phyloP scores from a whole-genome alignment of 2,329 filamentous ascomycete species.

The Colletotrichum sp. region DNA sequence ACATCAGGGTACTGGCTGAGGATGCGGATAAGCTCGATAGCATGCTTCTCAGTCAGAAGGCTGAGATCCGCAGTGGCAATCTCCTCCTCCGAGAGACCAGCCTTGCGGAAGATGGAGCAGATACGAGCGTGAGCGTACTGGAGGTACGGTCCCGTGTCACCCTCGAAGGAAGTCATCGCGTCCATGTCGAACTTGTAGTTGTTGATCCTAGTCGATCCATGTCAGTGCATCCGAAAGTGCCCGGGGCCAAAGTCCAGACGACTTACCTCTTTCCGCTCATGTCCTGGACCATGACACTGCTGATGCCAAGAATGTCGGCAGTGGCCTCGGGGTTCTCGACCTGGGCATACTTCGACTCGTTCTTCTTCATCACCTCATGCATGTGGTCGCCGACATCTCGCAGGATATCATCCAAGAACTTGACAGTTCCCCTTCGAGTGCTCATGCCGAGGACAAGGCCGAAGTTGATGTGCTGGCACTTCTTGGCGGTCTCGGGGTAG shows the following conservation, averaged over 20 bases:
- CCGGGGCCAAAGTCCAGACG: conserved; percentile 10
- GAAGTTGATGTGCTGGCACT: conserved; percentile 78
- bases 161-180: conserved; percentile 58
- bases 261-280: conserved; percentile 90
- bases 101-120: conserved; percentile 65
- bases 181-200: conserved; percentile 75
- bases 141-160: conserved; percentile 84
- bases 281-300: conserved; percentile 96
- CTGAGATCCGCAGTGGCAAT: conserved; percentile 68
- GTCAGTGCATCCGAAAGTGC: conserved; percentile 21
- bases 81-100: conserved; percentile 58
- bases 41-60: conserved; percentile 74
- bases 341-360: conserved; percentile 88
- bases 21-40: conserved; percentile 73
- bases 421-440: conserved; percentile 75
- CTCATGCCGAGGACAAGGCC: conserved; percentile 75
- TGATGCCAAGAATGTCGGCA: conserved; percentile 90
- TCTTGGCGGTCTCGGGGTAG: conserved; percentile 68
- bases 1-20: conserved; percentile 88
- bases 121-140: conserved; percentile 83
- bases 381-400: conserved; percentile 88
- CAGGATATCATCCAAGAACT: conserved; percentile 76
- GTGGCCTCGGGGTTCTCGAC: conserved; percentile 81
- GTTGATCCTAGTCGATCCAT: conserved; percentile 52
- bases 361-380: conserved; percentile 96